Evolutionary conservation across 306 rosid species (phyloP).

Genomic region (Acacia acuminata): DNA sequence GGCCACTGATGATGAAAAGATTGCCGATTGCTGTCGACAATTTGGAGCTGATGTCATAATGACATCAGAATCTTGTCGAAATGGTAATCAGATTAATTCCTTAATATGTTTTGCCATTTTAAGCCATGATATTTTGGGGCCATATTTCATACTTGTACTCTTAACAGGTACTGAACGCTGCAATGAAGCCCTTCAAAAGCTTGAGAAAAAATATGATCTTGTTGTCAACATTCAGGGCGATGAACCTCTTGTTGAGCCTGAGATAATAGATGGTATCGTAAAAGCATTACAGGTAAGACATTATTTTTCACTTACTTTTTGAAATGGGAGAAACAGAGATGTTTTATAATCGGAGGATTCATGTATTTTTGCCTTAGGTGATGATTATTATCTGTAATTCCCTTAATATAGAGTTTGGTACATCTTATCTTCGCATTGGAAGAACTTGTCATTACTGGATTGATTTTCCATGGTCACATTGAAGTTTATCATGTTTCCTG

Average conservation of each 20-base stretch:
- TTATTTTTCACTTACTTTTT: slow-evolving; percentile 3
- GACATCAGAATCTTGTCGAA: slow-evolving; percentile 89
- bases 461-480: slow-evolving; percentile 30
- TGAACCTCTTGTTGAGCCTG: slow-evolving; percentile 96
- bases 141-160: slow-evolving; percentile 22
- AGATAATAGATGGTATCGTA: slow-evolving; percentile 86
- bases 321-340: slow-evolving; percentile 1
- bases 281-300: slow-evolving; percentile 79
- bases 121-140: slow-evolving; percentile 2
- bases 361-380: neutral
- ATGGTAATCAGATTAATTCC: slow-evolving; percentile 53
- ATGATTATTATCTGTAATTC: neutral
- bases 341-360: neutral
- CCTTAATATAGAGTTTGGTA: neutral
- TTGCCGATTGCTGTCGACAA: slow-evolving; percentile 82
- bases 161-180: slow-evolving; percentile 88
- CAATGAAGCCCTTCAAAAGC: slow-evolving; percentile 87
- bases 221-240: slow-evolving; percentile 99
- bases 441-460: neutral
- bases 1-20: slow-evolving; percentile 90
- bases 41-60: slow-evolving; percentile 94
- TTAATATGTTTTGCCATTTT: slow-evolving; percentile 5
- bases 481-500: slow-evolving; percentile 23
- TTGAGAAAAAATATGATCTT: slow-evolving; percentile 76
- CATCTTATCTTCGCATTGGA: neutral